Conservation (phyloP, 495 filamentous ascomycete genomes). For the Penicillium argentinense region DNA sequence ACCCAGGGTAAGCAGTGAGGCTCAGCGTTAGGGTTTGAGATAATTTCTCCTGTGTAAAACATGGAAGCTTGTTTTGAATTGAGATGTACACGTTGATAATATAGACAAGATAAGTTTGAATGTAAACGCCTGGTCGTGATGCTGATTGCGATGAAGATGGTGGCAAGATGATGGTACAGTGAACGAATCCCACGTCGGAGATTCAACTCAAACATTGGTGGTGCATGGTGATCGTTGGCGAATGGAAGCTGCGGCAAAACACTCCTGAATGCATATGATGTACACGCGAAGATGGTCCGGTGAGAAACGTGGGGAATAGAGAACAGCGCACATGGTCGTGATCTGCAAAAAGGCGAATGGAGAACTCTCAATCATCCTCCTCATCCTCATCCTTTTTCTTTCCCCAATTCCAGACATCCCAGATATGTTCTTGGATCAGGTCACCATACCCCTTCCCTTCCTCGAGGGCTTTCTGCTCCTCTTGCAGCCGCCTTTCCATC, state of each 20-base stretch:
- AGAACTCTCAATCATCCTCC: constrained; percentile 9
- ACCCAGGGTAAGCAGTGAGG: too few species aligned
- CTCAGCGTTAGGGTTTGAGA: too few species aligned
- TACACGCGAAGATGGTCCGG: neutral
- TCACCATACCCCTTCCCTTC: constrained; percentile 78
- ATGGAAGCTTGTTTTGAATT: too few species aligned
- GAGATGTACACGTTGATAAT: constrained; percentile 1
- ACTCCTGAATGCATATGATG: too few species aligned
- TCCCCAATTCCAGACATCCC: constrained; percentile 73
- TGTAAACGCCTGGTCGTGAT: constrained; percentile 23
- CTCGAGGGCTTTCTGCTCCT: constrained; percentile 71
- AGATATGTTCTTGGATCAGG: constrained; percentile 81
- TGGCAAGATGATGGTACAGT: constrained; percentile 10
- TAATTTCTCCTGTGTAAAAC: too few species aligned
- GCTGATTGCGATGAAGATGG: too few species aligned
- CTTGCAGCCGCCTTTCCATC: constrained; percentile 67
- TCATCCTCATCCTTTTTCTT: constrained; percentile 32
- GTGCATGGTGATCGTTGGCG: neutral
- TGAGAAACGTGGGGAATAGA: neutral
- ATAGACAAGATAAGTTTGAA: constrained; percentile 5
- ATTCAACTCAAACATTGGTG: neutral
- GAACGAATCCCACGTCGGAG: neutral
- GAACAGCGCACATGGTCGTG: neutral
- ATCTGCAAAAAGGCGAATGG: neutral
- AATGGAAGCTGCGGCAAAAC: neutral